A percentile compares a stretch with the other conserved stretches of the same genome.
Evolutionary conservation across 1,284 basidiomycete species (phyloP).

Genomic region (Cutaneotrichosporon spelunceum): DNA sequence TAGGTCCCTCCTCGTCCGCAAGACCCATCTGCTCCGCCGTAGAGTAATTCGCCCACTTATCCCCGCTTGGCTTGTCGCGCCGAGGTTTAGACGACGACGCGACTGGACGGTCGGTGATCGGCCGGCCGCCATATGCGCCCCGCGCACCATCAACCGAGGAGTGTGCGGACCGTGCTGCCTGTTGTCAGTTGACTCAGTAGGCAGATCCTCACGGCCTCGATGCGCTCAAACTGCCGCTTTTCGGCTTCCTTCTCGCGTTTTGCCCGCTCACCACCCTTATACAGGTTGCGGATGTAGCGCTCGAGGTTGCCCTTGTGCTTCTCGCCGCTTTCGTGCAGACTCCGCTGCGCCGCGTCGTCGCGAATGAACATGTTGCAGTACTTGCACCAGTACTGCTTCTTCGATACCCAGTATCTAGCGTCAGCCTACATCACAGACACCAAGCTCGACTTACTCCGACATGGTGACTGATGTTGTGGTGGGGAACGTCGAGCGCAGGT

Average conservation of each 20-base stretch:
- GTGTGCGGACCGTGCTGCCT: conserved; percentile 40
- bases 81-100: conserved; percentile 23
- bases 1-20: conserved; percentile 62
- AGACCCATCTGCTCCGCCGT: conserved; percentile 78
- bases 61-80: conserved; percentile 52
- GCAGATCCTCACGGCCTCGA: conserved; percentile 65
- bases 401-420: conserved; percentile 54
- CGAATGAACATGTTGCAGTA: conserved; percentile 61
- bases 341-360: conserved; percentile 85
- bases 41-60: conserved; percentile 78
- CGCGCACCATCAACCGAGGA: conserved; percentile 14
- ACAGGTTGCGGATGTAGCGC: conserved; percentile 82
- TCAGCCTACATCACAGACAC: not conserved
- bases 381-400: conserved; percentile 56
- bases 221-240: conserved; percentile 75
- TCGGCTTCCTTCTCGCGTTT: conserved; percentile 84
- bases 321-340: conserved; percentile 88
- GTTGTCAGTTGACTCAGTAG: not conserved
- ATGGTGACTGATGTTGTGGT: conserved; percentile 15
- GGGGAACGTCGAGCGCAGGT: not conserved
- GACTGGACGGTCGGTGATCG: conserved; percentile 1
- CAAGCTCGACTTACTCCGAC: conserved; percentile 30
- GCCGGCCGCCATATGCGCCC: conserved; percentile 13
- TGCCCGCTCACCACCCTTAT: conserved; percentile 85
- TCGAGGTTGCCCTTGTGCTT: conserved; percentile 93